Evolutionary conservation across 2,329 filamentous ascomycete species (phyloP), one percentile per base, ranked within the genome.

Genomic region (Talaromyces marneffei): DNA sequence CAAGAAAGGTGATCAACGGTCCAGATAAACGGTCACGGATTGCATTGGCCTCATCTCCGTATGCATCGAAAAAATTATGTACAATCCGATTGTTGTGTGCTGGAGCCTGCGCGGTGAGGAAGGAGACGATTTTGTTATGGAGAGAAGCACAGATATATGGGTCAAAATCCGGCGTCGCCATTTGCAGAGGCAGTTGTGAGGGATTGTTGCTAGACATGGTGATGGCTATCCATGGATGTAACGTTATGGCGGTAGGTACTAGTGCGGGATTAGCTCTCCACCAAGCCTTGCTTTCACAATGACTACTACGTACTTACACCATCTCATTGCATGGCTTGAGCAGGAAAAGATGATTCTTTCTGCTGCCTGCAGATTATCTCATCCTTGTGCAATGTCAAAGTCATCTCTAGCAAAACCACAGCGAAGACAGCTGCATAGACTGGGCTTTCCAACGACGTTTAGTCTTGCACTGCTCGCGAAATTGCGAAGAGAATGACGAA

Each of bases 101-200:
- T 10, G 18, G 31, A 39, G 50, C 31, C 18, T 54, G 50, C 31
- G 10, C 10, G 12, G 31, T 37, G 31, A 39, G 50, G 31, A 54
- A 37, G 33, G 33, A 39, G 10, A 39, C 9, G 10, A 37, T 53
- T 35, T 53, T 53, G n/a, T 53, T 53, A 25, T 53, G 29, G 18
- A 54, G 50, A 25, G 50, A 54, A 39, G 33, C 50, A 39, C 50
- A 54, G 14, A 54, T 54, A n/a, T 39, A 54, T 39, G 50, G 50
- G 18, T 54, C 50, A 54, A 54, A 54, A 39, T 18, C 31, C 27
- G 29, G 29, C 14, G 27, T 52, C 25, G 48, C n/a, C 27, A 31
- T 50, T 50, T 31, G 46, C 16, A 33, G 27, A 53, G 50, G 29
- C 50, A 37, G 50, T 33, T 35, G 48, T 33, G n/a, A n/a, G n/a